These are phyloP conservation scores for Spiromastix sp. DNA, from an alignment of 2,329 filamentous ascomycete genomes.

Conservation along the genomic window DNA sequence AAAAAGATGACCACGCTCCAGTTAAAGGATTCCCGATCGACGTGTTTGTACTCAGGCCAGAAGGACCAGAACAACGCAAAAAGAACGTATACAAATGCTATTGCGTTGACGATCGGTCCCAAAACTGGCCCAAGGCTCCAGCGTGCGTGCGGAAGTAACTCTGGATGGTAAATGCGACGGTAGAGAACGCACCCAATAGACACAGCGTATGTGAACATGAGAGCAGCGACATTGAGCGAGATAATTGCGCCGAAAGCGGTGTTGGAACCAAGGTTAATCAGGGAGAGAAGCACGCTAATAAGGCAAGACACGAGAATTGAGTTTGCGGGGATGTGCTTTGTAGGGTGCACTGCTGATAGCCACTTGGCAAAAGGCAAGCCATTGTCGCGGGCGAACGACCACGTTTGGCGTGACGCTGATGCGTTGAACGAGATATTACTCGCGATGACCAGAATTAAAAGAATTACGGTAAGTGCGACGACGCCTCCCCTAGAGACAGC, in stretches of 20 bases:
- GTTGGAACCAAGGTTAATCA: slow-evolving; percentile 36
- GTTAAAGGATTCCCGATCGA: slow-evolving; percentile 9
- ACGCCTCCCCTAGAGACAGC: slow-evolving; percentile 34
- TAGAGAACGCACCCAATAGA: slow-evolving; percentile 39
- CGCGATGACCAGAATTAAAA: slow-evolving; percentile 23
- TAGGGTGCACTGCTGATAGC: slow-evolving; percentile 19
- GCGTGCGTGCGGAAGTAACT: slow-evolving; percentile 33
- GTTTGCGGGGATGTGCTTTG: slow-evolving; percentile 17
- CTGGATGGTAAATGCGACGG: slow-evolving; percentile 29
- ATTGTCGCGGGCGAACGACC: slow-evolving; percentile 21
- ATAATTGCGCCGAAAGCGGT: slow-evolving; percentile 34
- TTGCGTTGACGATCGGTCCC: slow-evolving; percentile 9
- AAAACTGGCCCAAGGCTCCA: slow-evolving; percentile 37
- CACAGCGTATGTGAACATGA: slow-evolving; percentile 33
- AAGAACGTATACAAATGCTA: slow-evolving; percentile 8
- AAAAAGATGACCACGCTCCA: slow-evolving; percentile 33
- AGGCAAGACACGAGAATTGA: slow-evolving; percentile 18
- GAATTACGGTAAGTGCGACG: slow-evolving; percentile 19
- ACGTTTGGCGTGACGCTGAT: slow-evolving; percentile 10
- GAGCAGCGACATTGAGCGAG: slow-evolving; percentile 26
- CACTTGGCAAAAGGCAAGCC: slow-evolving; percentile 22
- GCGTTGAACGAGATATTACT: slow-evolving; percentile 38
- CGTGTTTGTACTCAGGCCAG: slow-evolving; percentile 7
- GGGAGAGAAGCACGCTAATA: slow-evolving; percentile 27
- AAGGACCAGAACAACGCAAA: slow-evolving; percentile 11